Conservation (phyloP, 768 basidiomycete species). For the Trametes elegans region DNA sequence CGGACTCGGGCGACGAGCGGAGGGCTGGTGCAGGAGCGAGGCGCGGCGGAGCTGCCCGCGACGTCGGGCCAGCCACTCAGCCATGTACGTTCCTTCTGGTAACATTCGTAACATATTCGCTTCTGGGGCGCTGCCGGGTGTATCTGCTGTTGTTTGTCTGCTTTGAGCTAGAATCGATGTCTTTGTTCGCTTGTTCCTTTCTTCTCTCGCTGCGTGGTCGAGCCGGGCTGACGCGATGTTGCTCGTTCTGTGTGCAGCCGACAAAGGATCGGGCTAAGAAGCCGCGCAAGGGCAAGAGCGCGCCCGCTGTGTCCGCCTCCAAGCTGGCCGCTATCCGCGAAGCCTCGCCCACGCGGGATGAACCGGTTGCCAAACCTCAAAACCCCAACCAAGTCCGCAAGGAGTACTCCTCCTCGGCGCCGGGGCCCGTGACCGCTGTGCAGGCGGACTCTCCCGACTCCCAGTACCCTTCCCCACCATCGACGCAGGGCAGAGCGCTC, state of each 20-base stretch:
- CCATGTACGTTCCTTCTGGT: constrained; percentile 86
- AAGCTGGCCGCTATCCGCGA: constrained; percentile 11
- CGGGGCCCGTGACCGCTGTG: not conserved
- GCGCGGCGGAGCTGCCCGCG: constrained; percentile 32
- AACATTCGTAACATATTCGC: constrained; percentile 46
- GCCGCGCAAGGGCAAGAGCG: constrained; percentile 49
- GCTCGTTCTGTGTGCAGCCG: constrained; percentile 45
- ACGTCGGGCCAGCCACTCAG: constrained; percentile 65
- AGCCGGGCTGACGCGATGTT: constrained; percentile 16
- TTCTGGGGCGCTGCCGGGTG: not conserved
- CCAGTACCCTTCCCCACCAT: constrained; percentile 13
- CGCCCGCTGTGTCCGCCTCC: constrained; percentile 1
- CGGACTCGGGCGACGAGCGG: constrained; percentile 29
- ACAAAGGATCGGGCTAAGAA: constrained; percentile 73
- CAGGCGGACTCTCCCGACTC: constrained; percentile 1
- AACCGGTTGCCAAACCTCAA: not conserved
- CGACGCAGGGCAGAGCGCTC: not conserved
- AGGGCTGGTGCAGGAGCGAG: constrained; percentile 19
- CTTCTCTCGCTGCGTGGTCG: constrained; percentile 11
- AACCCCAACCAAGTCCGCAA: not conserved
- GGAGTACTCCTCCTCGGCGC: not conserved
- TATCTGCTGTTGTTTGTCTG: not conserved
- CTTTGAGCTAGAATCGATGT: constrained; percentile 25
- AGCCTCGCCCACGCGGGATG: constrained; percentile 5
- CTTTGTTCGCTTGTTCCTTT: constrained; percentile 12